These are phyloP conservation scores for Dioszegia hungarica DNA, from an alignment of 768 basidiomycete species.

Conservation along the genomic window DNA sequence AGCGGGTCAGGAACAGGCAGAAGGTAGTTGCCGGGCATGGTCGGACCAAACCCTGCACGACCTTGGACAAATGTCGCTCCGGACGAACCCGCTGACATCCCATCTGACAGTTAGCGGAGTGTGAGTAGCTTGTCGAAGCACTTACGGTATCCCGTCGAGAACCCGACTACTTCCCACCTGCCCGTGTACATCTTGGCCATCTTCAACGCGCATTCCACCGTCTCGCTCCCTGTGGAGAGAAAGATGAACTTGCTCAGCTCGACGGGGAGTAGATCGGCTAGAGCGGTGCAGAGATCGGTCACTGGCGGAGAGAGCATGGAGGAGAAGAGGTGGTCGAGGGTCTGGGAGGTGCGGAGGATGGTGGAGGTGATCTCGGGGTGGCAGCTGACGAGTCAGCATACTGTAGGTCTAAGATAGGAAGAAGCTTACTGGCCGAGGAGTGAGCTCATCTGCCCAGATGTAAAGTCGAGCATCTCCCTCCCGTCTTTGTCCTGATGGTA, in stretches of 20 bases:
- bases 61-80: constrained; percentile 20
- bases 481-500: constrained; percentile 22
- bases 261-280: constrained; percentile 21
- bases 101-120: constrained; percentile 8
- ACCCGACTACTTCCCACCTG: constrained; percentile 27
- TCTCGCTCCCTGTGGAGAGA: constrained; percentile 30
- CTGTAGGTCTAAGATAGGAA: background rate
- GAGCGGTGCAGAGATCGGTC: constrained; percentile 13
- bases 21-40: constrained; percentile 14
- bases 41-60: constrained; percentile 15
- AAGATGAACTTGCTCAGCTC: constrained; percentile 25
- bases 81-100: constrained; percentile 16
- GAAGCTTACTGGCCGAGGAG: constrained; percentile 28
- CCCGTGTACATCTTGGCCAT: constrained; percentile 38
- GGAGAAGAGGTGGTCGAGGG: constrained; percentile 37
- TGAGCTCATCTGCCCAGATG: constrained; percentile 36
- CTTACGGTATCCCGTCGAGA: constrained; percentile 27
- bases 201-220: constrained; percentile 32
- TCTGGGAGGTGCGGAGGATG: constrained; percentile 8
- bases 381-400: constrained; percentile 1
- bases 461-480: constrained; percentile 33
- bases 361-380: constrained; percentile 31
- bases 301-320: constrained; percentile 28
- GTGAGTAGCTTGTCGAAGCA: background rate
- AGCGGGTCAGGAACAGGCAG: constrained; percentile 27